Percentiles rank a stretch among this genome's conserved stretches.
Evolutionary conservation across 768 basidiomycete genomes (phyloP).

Genomic region (Amanita jacksonii): DNA sequence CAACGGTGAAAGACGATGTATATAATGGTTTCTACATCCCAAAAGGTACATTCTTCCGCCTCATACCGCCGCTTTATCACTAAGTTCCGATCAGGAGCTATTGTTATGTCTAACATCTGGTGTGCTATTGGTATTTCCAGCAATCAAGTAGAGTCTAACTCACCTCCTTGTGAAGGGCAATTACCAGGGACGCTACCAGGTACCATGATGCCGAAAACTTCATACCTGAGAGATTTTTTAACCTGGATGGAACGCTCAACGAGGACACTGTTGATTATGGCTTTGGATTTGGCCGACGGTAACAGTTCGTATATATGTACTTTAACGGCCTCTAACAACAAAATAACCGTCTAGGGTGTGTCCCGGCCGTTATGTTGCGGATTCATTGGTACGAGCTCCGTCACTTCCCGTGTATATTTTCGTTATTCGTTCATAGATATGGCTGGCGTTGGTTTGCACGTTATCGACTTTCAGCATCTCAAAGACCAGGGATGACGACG

Average conservation of each 20-base stretch:
- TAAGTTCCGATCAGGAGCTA: not conserved
- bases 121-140: not conserved
- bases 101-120: not conserved
- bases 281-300: slow-evolving; percentile 2
- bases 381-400: too few relatives aligned
- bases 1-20: not conserved
- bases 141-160: too few relatives aligned
- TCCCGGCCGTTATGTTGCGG: too few relatives aligned
- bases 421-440: not conserved
- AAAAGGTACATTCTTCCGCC: not conserved
- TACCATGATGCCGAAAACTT: slow-evolving; percentile 1
- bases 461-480: not conserved
- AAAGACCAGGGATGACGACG: not conserved
- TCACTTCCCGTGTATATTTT: too few relatives aligned
- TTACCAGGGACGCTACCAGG: not conserved
- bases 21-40: slow-evolving; percentile 4
- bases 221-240: slow-evolving; percentile 1
- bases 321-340: too few relatives aligned
- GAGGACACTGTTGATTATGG: not conserved
- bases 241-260: not conserved
- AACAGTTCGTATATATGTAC: too few relatives aligned
- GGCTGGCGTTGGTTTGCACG: not conserved
- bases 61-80: too few relatives aligned
- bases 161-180: too few relatives aligned
- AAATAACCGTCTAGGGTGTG: too few relatives aligned